Percentiles rank a stretch among this genome's conserved stretches.
These are phyloP conservation scores for Oxyria digyna DNA, from an alignment of 148 eudicot genomes.

Conservation along the genomic window DNA sequence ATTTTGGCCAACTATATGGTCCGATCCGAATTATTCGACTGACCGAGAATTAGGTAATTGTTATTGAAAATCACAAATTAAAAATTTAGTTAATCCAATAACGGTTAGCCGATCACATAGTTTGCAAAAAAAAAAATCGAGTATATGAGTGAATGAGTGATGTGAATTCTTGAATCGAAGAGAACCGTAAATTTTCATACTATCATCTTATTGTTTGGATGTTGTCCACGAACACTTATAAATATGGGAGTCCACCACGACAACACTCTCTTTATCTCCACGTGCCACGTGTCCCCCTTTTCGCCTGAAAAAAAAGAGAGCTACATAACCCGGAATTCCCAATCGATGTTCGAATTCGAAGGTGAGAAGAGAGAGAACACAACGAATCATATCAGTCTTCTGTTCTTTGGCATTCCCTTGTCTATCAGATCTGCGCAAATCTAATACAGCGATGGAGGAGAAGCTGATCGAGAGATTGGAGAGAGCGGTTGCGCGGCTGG, in stretches of 20 bases:
- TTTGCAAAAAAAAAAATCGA: too few species aligned
- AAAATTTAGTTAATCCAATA: too few species aligned
- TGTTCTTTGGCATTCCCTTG: neutral
- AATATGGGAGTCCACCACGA: neutral
- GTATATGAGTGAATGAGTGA: too few species aligned
- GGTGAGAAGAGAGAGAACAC: slow-evolving; percentile 3
- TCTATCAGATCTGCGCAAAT: neutral
- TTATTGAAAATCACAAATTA: too few species aligned
- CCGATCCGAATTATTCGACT: too few species aligned
- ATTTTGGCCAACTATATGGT: too few species aligned
- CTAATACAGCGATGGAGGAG: slow-evolving; percentile 44
- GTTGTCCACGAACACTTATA: neutral
- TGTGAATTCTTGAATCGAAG: too few species aligned
- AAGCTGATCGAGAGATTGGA: slow-evolving; percentile 54
- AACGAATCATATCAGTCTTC: neutral
- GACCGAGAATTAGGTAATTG: too few species aligned
- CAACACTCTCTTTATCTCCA: neutral
- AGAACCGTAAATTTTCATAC: too few species aligned
- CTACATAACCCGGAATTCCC: neutral
- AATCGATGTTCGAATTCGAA: slow-evolving; percentile 4
- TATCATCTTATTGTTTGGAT: too few species aligned
- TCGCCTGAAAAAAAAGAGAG: neutral
- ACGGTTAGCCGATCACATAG: too few species aligned
- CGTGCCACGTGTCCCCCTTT: neutral
- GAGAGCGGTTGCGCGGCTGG: slow-evolving; percentile 65